Percentiles rank a stretch among this genome's conserved stretches.
These are phyloP conservation scores for Candida michaelii DNA, from an alignment of 805 yeast species.

Conservation along the genomic window DNA sequence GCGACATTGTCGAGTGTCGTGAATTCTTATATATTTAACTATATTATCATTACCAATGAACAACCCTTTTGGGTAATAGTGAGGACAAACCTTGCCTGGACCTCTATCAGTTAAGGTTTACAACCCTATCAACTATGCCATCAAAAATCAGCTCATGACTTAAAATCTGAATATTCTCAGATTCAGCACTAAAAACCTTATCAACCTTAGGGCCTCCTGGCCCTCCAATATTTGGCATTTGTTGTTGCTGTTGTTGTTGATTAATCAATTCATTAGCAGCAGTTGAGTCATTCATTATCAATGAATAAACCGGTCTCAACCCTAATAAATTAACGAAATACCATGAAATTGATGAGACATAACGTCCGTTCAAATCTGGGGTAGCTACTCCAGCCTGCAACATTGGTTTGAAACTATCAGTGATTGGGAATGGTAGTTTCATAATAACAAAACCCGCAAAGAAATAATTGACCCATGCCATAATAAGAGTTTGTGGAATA, in stretches of 20 bases:
- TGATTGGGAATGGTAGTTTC: constrained; percentile 85
- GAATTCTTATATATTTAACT: too few relatives aligned
- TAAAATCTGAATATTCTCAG: constrained; percentile 70
- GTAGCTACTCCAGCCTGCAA: constrained; percentile 85
- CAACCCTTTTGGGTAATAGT: too few relatives aligned
- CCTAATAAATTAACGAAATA: constrained; percentile 88
- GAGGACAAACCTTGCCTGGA: too few relatives aligned
- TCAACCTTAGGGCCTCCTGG: constrained; percentile 65
- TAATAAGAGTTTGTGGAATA: constrained; percentile 87
- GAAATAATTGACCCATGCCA: constrained; percentile 95
- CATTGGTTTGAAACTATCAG: constrained; percentile 88
- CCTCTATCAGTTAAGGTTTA: constrained; percentile 1
- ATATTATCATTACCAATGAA: too few relatives aligned
- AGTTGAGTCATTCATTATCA: constrained; percentile 57
- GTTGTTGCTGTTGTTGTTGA: constrained; percentile 40
- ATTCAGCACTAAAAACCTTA: constrained; percentile 63
- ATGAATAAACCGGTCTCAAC: constrained; percentile 71
- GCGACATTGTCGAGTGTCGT: too few relatives aligned
- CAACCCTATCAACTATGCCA: constrained; percentile 61
- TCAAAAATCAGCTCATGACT: constrained; percentile 52
- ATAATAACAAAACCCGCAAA: constrained; percentile 86
- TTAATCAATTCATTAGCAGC: constrained; percentile 46
- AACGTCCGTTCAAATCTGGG: constrained; percentile 80
- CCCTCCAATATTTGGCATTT: constrained; percentile 42
- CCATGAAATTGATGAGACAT: constrained; percentile 96